These are phyloP conservation scores for Colletotrichum gigasporum DNA, from an alignment of 2,329 filamentous ascomycete species.

Conservation along the genomic window DNA sequence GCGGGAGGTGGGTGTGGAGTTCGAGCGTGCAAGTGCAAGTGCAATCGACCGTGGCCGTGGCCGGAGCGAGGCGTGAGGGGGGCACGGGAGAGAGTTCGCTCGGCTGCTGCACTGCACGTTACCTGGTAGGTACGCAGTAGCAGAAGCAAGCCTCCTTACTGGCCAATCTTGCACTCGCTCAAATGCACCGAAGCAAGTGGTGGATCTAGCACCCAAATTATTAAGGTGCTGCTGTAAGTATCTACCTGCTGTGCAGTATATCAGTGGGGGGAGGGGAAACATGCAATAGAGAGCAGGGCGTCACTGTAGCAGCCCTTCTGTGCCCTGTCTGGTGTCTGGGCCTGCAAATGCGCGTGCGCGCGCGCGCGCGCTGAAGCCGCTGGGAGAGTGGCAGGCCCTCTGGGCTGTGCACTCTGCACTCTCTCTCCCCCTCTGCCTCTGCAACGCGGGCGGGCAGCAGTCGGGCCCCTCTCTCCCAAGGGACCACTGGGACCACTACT, in stretches of 20 bases:
- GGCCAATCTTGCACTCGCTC: slow-evolving; percentile 16
- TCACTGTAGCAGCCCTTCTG: slow-evolving; percentile 9
- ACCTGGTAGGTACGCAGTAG: not conserved
- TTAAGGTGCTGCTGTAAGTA: slow-evolving; percentile 9
- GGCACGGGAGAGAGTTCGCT: not conserved
- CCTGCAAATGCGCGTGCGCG: too few relatives aligned
- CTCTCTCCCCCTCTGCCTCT: too few relatives aligned
- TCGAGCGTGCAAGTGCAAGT: too few relatives aligned
- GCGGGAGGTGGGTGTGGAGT: slow-evolving; percentile 29
- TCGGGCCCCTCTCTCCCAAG: slow-evolving; percentile 7
- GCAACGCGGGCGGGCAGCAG: not conserved
- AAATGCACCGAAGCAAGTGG: slow-evolving; percentile 23
- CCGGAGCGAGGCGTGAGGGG: not conserved
- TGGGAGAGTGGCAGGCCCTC: too few relatives aligned
- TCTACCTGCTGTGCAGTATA: not conserved
- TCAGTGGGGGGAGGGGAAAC: slow-evolving; percentile 4
- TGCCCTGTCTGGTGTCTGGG: not conserved
- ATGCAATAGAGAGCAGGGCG: not conserved
- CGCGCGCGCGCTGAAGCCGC: not conserved
- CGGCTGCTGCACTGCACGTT: slow-evolving; percentile 3
- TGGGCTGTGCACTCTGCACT: not conserved
- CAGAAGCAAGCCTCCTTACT: slow-evolving; percentile 11
- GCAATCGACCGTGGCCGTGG: too few relatives aligned
- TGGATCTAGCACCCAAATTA: slow-evolving; percentile 33
- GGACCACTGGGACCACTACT: not conserved